Evolutionary conservation across 495 filamentous ascomycete species (phyloP), one percentile per base, ranked within the genome.

Genomic region (Platismatia glauca): DNA sequence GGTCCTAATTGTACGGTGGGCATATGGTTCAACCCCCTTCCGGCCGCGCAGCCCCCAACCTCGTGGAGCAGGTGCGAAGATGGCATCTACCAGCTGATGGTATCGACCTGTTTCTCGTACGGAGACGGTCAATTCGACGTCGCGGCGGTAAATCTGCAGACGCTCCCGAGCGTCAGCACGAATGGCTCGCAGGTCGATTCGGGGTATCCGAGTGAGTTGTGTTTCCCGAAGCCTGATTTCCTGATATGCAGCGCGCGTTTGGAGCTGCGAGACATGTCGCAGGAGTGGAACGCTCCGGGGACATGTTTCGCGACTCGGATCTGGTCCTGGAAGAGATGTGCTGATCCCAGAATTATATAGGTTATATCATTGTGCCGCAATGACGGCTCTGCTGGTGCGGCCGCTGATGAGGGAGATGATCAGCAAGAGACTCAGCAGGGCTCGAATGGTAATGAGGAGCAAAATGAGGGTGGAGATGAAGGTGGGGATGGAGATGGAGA

Each of bases 121-220:
- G 7, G 33, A 33, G 50, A 15, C 8, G 27, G 29, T 20, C 29
- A 13, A 2, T 53, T 53, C 50, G 33, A 53, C 24, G 50, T 53
- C 50, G 50, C 27, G 50, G 50, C 50, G 18, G 50, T 53, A 15
- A 53, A 53, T n/a, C 20, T 33, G 16, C 13, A 20, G 29, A 33
- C 29, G 16, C 29, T 53, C 16, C 50, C 50, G 1, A 9, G 4
- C 22, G 4, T 20, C 6, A 4, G 3, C 2, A 33, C 15, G 0
- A 53, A 18, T 29, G 50, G 50, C 29, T 33, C 27, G 7, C 50
- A 53, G 29, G 50, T 53, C 50, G 50, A 53, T 33, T 3, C 29
- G 50, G 50, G 50, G 27, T 53, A 53, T 53, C 50, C 50, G 4
- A 53, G 29, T n/a, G n/a, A n/a, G n/a, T n/a, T n/a, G n/a, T n/a